Percentiles rank a stretch among this genome's conserved stretches.
These are phyloP conservation scores for Zygosaccharomyces rouxii DNA, from an alignment of 805 yeast species.

Conservation along the genomic window DNA sequence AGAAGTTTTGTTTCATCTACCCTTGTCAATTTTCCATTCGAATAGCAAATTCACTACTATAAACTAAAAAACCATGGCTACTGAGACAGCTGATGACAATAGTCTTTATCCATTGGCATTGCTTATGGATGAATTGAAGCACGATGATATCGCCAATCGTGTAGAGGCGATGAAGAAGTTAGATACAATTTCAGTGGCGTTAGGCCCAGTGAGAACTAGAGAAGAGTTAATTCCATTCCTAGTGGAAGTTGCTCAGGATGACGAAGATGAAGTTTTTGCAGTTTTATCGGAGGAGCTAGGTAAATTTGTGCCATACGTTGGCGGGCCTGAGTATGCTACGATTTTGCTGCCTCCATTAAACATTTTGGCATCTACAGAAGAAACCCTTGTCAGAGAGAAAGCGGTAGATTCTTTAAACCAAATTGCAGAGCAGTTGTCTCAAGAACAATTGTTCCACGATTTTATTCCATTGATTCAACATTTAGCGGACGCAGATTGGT, in stretches of 20 bases:
- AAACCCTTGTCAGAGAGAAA: constrained; percentile 91
- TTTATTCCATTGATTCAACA: constrained; percentile 74
- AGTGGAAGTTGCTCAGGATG: constrained; percentile 83
- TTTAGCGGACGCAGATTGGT: constrained; percentile 89
- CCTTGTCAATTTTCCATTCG: neutral
- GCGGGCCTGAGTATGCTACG: constrained; percentile 68
- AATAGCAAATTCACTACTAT: neutral
- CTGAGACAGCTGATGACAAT: constrained; percentile 27
- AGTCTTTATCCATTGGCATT: constrained; percentile 88
- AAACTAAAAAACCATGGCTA: constrained; percentile 8
- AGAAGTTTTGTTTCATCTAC: neutral
- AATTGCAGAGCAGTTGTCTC: constrained; percentile 58
- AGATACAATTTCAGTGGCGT: constrained; percentile 89
- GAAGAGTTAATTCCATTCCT: constrained; percentile 86
- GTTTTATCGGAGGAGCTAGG: constrained; percentile 90
- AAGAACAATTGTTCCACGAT: constrained; percentile 58
- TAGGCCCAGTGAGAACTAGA: constrained; percentile 91
- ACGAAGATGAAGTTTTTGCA: constrained; percentile 96
- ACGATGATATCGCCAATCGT: constrained; percentile 90
- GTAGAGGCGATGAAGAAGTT: constrained; percentile 92
- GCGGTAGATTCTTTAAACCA: constrained; percentile 82
- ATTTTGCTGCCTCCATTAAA: constrained; percentile 65
- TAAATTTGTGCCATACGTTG: constrained; percentile 80
- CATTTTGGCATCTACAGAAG: constrained; percentile 86
- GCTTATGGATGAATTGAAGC: constrained; percentile 93